phyloP scores from a whole-genome alignment of 2,329 filamentous ascomycete genomes.

The Talaromyces amestolkiae region DNA sequence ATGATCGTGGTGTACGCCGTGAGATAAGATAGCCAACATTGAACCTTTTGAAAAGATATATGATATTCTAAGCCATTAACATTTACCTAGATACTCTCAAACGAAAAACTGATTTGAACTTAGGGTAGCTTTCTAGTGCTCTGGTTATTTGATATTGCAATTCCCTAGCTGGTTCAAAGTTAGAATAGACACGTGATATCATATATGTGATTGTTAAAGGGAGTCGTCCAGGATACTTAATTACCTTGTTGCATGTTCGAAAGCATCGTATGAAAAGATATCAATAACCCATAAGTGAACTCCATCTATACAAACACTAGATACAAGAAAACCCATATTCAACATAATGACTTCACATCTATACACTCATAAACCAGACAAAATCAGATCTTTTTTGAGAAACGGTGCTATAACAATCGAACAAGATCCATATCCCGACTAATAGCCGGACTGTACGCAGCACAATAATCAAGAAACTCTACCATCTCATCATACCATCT shows the following conservation, averaged over 20 bases:
- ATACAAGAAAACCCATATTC: background rate
- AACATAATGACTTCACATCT: background rate
- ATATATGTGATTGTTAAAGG: background rate
- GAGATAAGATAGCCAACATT: too few species aligned
- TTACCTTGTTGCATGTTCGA: background rate
- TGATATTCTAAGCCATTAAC: too few species aligned
- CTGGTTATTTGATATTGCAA: background rate
- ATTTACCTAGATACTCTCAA: too few species aligned
- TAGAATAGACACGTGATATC: background rate
- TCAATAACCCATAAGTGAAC: background rate
- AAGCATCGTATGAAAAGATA: background rate
- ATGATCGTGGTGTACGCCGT: too few species aligned
- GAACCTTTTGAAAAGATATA: too few species aligned
- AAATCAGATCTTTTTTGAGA: background rate
- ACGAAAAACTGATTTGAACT: too few species aligned
- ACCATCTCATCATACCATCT: conserved; percentile 44
- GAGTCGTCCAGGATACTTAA: background rate
- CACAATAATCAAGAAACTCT: conserved; percentile 40
- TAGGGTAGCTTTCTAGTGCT: background rate
- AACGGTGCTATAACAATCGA: conserved; percentile 23
- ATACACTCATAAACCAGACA: background rate
- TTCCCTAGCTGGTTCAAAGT: background rate
- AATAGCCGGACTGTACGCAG: conserved; percentile 38
- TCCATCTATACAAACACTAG: background rate
- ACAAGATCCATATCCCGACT: conserved; percentile 41